phyloP scores from a whole-genome alignment of 179 eudicot genomes.

The Pouteria campechiana region DNA sequence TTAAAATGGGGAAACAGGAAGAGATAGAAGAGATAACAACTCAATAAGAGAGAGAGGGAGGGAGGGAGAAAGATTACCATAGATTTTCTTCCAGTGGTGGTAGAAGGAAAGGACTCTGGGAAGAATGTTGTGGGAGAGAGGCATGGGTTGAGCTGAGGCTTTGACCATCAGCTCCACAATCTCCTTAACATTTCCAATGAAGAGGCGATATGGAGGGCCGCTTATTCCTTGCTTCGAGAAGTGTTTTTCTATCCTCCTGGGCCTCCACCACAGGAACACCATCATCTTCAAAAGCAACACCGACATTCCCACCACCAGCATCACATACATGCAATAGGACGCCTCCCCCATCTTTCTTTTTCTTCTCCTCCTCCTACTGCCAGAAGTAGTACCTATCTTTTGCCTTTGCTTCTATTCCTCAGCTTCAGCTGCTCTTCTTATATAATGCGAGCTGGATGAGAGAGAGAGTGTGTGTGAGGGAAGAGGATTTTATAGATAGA shows the following conservation, averaged over 20 bases:
- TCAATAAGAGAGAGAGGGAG: no score
- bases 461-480: background rate
- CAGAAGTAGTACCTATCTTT: background rate
- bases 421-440: background rate
- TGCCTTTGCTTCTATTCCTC: background rate
- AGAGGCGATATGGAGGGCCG: constrained; percentile 72
- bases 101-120: constrained; percentile 81
- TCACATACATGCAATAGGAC: no score
- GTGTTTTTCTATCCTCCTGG: constrained; percentile 47
- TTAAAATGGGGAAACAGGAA: no score
- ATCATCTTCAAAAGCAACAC: constrained; percentile 16
- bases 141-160: constrained; percentile 65
- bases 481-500: no score
- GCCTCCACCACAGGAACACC: constrained; percentile 67
- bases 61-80: constrained; percentile 8
- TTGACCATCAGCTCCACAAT: constrained; percentile 55
- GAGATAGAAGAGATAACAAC: no score
- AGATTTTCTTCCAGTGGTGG: constrained; percentile 67
- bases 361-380: no score
- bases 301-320: constrained; percentile 5
- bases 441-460: background rate
- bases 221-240: constrained; percentile 71
- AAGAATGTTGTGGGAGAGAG: constrained; percentile 63
- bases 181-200: constrained; percentile 74
- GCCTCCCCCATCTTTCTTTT: no score